These are phyloP conservation scores for Balamuthia mandrillaris DNA, from an alignment of 208 protist species.

Conservation along the genomic window DNA sequence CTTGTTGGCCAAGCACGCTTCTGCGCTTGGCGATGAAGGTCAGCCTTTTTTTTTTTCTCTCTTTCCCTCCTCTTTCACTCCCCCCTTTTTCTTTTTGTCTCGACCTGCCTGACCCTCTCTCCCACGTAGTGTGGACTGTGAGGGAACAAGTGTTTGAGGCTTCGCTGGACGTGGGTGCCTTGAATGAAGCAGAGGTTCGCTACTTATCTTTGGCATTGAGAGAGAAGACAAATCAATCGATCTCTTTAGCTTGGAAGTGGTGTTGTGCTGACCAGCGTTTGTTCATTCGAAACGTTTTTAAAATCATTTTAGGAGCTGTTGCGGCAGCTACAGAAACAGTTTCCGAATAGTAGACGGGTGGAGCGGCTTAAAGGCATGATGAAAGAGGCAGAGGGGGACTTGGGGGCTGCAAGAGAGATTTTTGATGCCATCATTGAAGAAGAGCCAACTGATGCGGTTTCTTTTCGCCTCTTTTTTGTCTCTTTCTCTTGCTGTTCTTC, in stretches of 20 bases:
- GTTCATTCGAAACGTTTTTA: background rate
- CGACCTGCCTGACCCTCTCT: background rate
- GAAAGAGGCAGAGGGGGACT: conserved; percentile 12
- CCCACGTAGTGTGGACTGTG: conserved; percentile 1
- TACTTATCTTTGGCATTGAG: background rate
- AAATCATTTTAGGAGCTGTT: conserved; percentile 1
- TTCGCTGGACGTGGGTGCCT: background rate
- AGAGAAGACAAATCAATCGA: background rate
- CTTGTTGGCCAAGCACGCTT: background rate
- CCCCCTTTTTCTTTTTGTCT: background rate
- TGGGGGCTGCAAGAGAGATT: background rate
- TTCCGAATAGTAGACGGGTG: background rate
- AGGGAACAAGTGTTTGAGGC: conserved; percentile 4
- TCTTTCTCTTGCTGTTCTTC: too few species aligned
- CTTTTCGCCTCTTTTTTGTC: too few species aligned
- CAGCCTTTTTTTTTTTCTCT: background rate
- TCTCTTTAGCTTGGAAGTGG: too few species aligned
- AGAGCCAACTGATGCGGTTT: conserved; percentile 1
- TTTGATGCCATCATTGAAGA: conserved; percentile 19
- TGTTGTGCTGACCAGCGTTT: too few species aligned
- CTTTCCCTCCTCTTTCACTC: background rate
- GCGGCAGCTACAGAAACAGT: background rate
- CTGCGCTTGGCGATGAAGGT: conserved; percentile 13
- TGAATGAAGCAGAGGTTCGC: background rate
- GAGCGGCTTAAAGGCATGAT: conserved; percentile 1